Evolutionary conservation across 164 flowering plant genomes (phyloP).

Genomic region (Tinospora cordifolia): DNA sequence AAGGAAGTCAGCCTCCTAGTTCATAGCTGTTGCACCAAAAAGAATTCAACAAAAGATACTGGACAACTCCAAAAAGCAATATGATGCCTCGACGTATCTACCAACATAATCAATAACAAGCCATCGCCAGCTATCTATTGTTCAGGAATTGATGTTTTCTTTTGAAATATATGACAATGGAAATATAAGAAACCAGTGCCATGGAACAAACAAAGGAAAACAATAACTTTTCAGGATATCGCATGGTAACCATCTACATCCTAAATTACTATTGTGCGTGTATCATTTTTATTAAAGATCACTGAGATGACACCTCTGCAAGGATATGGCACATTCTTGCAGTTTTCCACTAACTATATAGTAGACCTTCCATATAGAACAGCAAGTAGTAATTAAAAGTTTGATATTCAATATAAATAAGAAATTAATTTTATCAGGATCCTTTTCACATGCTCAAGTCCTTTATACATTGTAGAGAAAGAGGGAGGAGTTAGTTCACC

Average conservation of each 20-base stretch:
- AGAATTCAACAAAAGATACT: no score
- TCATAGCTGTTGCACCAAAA: no score
- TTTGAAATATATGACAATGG: not conserved
- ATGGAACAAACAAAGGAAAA: not conserved
- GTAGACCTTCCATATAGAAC: not conserved
- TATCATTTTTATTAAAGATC: not conserved
- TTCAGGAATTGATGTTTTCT: not conserved
- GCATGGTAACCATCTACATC: not conserved
- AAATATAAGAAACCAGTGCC: not conserved
- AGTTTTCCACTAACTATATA: not conserved
- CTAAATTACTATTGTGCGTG: not conserved
- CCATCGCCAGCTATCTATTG: not conserved
- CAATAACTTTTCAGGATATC: not conserved
- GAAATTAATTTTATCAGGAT: not conserved
- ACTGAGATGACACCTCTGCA: not conserved
- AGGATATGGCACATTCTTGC: not conserved
- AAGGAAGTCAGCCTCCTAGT: no score
- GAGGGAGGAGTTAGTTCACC: constrained; percentile 22
- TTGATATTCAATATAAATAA: not conserved
- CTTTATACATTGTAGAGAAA: not conserved
- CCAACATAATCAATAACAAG: not conserved
- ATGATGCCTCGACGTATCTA: not conserved
- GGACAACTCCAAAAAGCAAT: no score
- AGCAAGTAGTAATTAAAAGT: not conserved
- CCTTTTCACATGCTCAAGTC: not conserved